These are phyloP conservation scores for Picea sitchensis DNA, from an alignment of 75 land plant species.

Conservation along the genomic window DNA sequence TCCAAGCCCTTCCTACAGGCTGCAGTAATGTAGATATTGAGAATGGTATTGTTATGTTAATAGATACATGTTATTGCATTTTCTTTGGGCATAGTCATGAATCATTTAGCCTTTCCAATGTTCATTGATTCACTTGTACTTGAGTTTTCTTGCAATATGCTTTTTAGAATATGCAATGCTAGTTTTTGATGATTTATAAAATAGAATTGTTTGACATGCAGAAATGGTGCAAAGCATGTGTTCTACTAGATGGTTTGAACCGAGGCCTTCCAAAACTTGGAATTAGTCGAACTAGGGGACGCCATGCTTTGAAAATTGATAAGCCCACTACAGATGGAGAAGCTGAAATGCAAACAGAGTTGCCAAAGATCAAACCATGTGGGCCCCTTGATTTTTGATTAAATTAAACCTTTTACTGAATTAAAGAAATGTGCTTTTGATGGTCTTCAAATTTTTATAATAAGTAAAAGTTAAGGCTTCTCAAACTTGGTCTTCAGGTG, in stretches of 20 bases:
- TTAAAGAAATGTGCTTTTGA: not conserved
- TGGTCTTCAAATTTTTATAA: not conserved
- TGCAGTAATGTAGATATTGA: no score
- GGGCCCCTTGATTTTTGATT: slow-evolving; percentile 40
- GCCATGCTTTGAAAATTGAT: slow-evolving; percentile 14
- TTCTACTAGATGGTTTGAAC: slow-evolving; percentile 88
- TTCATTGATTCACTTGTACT: not conserved
- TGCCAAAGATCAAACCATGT: slow-evolving; percentile 41
- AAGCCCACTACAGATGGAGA: not conserved
- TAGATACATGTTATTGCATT: no score
- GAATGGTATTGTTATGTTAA: no score
- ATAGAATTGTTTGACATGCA: slow-evolving; percentile 28
- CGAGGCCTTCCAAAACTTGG: slow-evolving; percentile 90
- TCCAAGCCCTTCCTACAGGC: no score
- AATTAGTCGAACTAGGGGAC: slow-evolving; percentile 66
- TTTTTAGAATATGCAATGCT: not conserved
- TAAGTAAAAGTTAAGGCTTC: not conserved
- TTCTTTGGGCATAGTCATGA: no score
- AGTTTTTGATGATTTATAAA: not conserved
- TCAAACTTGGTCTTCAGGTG: not conserved
- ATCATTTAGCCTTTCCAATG: no score
- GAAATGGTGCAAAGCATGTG: slow-evolving; percentile 99
- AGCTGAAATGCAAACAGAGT: slow-evolving; percentile 9
- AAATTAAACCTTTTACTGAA: not conserved
- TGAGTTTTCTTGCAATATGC: not conserved